A percentile compares a stretch with the other conserved stretches of the same genome.
phyloP scores from a whole-genome alignment of 1,284 basidiomycete species.

The Porodaedalea pini region DNA sequence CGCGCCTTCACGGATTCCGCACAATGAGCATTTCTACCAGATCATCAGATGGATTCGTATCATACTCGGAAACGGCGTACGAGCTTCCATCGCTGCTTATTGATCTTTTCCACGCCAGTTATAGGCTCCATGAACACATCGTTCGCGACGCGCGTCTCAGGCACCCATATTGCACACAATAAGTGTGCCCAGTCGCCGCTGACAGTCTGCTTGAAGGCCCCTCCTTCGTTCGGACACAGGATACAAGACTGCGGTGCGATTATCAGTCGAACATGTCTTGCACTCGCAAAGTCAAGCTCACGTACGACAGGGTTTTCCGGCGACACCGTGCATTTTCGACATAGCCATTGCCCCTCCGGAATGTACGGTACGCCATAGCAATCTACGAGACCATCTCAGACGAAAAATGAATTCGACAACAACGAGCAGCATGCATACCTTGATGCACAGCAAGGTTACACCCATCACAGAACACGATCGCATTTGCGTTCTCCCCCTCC shows the following conservation, averaged over 20 bases:
- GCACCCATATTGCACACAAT: constrained; percentile 97
- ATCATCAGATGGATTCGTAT: not conserved
- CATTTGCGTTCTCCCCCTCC: constrained; percentile 98
- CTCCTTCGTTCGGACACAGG: constrained; percentile 94
- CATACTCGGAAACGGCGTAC: constrained; percentile 45
- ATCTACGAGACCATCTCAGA: constrained; percentile 47
- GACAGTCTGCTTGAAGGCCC: constrained; percentile 97
- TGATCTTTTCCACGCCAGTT: constrained; percentile 84
- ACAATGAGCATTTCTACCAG: constrained; percentile 79
- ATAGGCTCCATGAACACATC: constrained; percentile 99
- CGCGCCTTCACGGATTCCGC: constrained; percentile 79
- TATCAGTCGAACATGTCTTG: constrained; percentile 5
- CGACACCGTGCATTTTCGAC: constrained; percentile 96
- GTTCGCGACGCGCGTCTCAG: constrained; percentile 92
- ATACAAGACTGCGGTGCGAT: constrained; percentile 70
- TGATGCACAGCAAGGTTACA: constrained; percentile 99
- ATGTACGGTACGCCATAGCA: constrained; percentile 99
- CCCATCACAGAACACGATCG: constrained; percentile 99
- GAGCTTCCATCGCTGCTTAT: constrained; percentile 92
- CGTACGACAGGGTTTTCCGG: constrained; percentile 91
- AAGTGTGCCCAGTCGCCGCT: constrained; percentile 95
- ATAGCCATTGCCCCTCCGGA: constrained; percentile 99
- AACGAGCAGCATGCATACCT: constrained; percentile 46
- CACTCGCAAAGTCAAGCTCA: not conserved
- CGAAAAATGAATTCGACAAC: not conserved